Percentiles rank a stretch among this genome's conserved stretches.
Evolutionary conservation across 2,329 filamentous ascomycete genomes (phyloP).

Genomic region (Trichothecium sympodiale): DNA sequence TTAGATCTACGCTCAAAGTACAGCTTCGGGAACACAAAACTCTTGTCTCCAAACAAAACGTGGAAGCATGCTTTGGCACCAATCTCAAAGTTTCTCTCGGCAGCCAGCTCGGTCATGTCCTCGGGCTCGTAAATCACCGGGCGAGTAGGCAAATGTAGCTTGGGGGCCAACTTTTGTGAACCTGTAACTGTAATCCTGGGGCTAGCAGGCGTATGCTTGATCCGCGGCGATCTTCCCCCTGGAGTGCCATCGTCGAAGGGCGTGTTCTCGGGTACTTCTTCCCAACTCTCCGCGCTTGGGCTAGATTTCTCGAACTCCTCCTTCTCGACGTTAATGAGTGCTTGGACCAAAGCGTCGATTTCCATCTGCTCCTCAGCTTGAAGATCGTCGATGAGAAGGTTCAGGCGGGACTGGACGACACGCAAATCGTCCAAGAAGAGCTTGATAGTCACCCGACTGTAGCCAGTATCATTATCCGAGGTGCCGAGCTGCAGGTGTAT

Average conservation of each 20-base stretch:
- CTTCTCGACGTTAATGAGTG: slow-evolving; percentile 64
- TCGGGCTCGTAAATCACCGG: slow-evolving; percentile 77
- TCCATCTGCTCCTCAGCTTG: slow-evolving; percentile 59
- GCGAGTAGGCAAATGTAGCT: slow-evolving; percentile 71
- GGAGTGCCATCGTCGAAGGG: slow-evolving; percentile 46
- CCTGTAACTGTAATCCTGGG: slow-evolving; percentile 7
- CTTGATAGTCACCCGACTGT: slow-evolving; percentile 74
- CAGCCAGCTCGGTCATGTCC: slow-evolving; percentile 63
- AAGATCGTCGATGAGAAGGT: slow-evolving; percentile 73
- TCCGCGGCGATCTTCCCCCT: slow-evolving; percentile 20
- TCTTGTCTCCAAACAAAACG: slow-evolving; percentile 92
- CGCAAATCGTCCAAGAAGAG: slow-evolving; percentile 82
- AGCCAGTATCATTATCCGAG: slow-evolving; percentile 49
- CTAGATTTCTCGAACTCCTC: slow-evolving; percentile 46
- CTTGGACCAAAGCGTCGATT: slow-evolving; percentile 58
- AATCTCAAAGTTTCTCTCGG: slow-evolving; percentile 77
- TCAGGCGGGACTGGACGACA: slow-evolving; percentile 72
- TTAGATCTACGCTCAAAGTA: slow-evolving; percentile 74
- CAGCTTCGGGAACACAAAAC: slow-evolving; percentile 82
- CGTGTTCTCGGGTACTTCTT: slow-evolving; percentile 57
- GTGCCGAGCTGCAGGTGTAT: slow-evolving; percentile 70
- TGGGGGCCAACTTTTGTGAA: slow-evolving; percentile 35
- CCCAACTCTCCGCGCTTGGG: slow-evolving; percentile 81
- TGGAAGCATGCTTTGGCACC: slow-evolving; percentile 93
- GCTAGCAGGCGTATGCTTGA: no score